These are phyloP conservation scores for Barbarea vulgaris DNA, from an alignment of 345 rosid species.

Conservation along the genomic window DNA sequence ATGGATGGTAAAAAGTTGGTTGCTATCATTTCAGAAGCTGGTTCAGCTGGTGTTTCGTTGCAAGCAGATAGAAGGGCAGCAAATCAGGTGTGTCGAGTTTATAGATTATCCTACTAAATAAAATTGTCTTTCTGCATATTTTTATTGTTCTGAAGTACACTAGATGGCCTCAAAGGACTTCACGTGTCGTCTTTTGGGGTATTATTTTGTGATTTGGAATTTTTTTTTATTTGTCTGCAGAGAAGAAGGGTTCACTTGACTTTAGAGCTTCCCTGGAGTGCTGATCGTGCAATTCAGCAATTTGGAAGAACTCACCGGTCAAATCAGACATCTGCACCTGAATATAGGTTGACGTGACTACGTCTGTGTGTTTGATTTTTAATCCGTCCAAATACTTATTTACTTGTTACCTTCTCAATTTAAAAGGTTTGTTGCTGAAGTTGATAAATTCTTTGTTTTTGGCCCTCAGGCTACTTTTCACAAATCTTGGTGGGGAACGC, in stretches of 20 bases:
- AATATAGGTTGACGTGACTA: constrained; percentile 69
- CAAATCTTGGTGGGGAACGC: constrained; percentile 97
- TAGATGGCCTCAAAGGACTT: constrained; percentile 13
- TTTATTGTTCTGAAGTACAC: constrained; percentile 2
- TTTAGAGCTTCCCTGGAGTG: constrained; percentile 99
- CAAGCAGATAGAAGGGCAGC: constrained; percentile 96
- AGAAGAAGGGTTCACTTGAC: constrained; percentile 97
- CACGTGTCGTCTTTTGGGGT: neutral
- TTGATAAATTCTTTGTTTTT: constrained; percentile 27
- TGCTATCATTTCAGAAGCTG: constrained; percentile 98
- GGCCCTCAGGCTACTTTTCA: constrained; percentile 69
- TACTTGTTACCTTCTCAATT: constrained; percentile 10
- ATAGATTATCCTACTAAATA: constrained; percentile 5
- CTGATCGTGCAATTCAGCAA: constrained; percentile 99
- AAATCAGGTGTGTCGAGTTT: constrained; percentile 67
- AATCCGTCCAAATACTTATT: neutral
- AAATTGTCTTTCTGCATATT: constrained; percentile 1
- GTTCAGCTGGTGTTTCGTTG: constrained; percentile 98
- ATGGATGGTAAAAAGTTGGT: constrained; percentile 95
- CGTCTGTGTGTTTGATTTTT: constrained; percentile 27
- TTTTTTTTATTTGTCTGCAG: constrained; percentile 46
- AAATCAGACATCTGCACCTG: constrained; percentile 99
- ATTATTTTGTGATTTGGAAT: constrained; percentile 23
- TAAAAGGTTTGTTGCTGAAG: constrained; percentile 9
- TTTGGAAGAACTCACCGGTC: constrained; percentile 99